These are phyloP conservation scores for Leccinum boreale DNA, from an alignment of 768 basidiomycete genomes.

Conservation along the genomic window DNA sequence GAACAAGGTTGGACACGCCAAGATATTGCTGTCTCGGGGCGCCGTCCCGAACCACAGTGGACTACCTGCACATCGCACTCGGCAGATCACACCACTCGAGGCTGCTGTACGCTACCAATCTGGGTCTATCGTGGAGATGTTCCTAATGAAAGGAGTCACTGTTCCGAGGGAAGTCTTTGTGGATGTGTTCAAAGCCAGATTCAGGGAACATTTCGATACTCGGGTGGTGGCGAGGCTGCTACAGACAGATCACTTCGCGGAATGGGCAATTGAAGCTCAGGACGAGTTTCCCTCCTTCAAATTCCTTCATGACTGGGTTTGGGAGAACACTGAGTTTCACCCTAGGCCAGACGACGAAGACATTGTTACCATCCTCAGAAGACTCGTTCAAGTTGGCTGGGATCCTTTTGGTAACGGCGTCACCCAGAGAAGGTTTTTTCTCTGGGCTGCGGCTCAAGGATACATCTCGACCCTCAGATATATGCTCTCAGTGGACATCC, in stretches of 20 bases:
- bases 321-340: fast-evolving
- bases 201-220: neutral
- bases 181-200: neutral
- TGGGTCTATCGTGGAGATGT: neutral
- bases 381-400: neutral
- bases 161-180: neutral
- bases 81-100: neutral
- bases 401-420: neutral
- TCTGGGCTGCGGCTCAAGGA: neutral
- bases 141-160: neutral
- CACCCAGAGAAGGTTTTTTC: neutral
- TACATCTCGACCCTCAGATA: neutral
- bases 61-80: neutral
- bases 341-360: neutral
- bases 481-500: neutral
- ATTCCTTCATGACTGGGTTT: neutral
- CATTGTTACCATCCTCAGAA: neutral
- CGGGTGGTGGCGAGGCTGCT: neutral
- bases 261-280: neutral
- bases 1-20: neutral
- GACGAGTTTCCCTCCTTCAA: neutral
- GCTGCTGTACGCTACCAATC: neutral
- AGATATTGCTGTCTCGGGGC: neutral
- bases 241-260: neutral
- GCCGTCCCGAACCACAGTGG: neutral